These are phyloP conservation scores for Combretum micranthum DNA, from an alignment of 345 rosid species.

Conservation along the genomic window DNA sequence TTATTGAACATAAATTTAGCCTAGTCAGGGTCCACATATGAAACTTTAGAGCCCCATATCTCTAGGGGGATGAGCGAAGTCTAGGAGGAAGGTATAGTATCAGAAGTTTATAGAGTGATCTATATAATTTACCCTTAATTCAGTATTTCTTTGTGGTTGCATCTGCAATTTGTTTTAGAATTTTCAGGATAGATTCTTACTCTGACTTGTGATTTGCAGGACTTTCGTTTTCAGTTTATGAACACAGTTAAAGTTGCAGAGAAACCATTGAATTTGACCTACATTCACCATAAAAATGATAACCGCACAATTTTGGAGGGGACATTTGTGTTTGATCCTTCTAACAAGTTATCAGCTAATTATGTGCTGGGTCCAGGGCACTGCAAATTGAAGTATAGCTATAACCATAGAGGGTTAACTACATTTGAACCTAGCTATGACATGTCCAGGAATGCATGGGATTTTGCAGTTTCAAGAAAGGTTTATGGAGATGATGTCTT, in stretches of 20 bases:
- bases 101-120: no score
- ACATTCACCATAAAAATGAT: constrained; percentile 62
- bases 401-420: constrained; percentile 51
- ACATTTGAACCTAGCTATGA: constrained; percentile 82
- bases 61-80: no score
- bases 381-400: constrained; percentile 79
- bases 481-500: constrained; percentile 54
- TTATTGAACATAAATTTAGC: no score
- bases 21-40: no score
- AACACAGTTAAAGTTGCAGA: constrained; percentile 57
- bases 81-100: no score
- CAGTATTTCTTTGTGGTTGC: background rate
- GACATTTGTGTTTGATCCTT: constrained; percentile 43
- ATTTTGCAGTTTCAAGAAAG: constrained; percentile 57
- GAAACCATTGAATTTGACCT: constrained; percentile 77
- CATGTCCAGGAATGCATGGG: constrained; percentile 74
- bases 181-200: background rate
- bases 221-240: constrained; percentile 92
- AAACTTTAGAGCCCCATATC: no score
- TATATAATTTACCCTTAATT: no score
- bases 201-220: constrained; percentile 30
- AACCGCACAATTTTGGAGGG: constrained; percentile 72
- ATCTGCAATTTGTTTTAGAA: background rate
- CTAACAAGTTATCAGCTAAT: constrained; percentile 74
- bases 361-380: constrained; percentile 62